Percentiles rank a stretch among this genome's conserved stretches.
Conservation (phyloP, 2,329 filamentous ascomycete species). For the Trichoderma breve region DNA sequence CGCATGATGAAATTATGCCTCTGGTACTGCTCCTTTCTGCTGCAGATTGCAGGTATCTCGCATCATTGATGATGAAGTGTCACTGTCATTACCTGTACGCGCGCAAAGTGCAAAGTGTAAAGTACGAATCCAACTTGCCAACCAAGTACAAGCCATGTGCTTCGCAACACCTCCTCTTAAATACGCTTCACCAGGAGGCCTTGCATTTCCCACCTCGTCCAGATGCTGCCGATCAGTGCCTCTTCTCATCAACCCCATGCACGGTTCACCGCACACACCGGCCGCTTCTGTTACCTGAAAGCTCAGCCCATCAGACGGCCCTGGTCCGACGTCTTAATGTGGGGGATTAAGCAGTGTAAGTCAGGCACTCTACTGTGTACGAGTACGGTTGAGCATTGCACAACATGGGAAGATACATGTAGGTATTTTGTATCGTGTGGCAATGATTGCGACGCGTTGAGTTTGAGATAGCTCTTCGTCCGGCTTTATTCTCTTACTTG, state of each 20-base stretch:
- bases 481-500: no score
- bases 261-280: constrained; percentile 5
- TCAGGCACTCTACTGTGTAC: background rate
- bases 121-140: no score
- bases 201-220: background rate
- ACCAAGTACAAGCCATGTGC: background rate
- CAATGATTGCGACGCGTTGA: background rate
- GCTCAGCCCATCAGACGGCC: constrained; percentile 10
- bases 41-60: background rate
- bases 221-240: constrained; percentile 11
- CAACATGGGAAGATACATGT: background rate
- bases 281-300: constrained; percentile 7
- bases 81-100: background rate
- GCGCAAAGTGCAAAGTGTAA: background rate
- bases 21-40: background rate
- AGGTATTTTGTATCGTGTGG: background rate
- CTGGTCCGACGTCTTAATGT: background rate
- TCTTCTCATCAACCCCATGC: constrained; percentile 2
- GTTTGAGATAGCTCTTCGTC: background rate
- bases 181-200: background rate
- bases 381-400: background rate
- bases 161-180: background rate
- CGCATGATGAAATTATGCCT: background rate
- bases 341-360: background rate
- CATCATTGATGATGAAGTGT: background rate